phyloP scores from a whole-genome alignment of 192 early-diverging fungal species.

The Podila clonocystis region DNA sequence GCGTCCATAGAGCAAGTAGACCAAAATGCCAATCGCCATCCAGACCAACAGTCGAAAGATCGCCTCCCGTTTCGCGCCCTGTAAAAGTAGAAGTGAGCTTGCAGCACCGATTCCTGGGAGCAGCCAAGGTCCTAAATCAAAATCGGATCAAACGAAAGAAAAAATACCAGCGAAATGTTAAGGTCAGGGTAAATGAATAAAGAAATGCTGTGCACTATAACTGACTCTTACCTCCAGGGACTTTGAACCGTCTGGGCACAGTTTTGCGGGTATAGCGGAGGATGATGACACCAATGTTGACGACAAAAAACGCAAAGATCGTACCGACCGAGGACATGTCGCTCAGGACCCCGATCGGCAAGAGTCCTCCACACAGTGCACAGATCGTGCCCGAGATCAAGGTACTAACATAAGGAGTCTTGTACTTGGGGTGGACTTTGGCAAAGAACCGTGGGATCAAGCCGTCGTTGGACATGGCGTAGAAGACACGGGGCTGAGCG shows the following conservation, averaged over 20 bases:
- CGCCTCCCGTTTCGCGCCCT: slow-evolving; percentile 68
- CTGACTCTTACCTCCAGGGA: slow-evolving; percentile 68
- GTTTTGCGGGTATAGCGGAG: slow-evolving; percentile 80
- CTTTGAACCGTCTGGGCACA: slow-evolving; percentile 71
- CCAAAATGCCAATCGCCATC: slow-evolving; percentile 79
- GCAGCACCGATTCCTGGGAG: slow-evolving; percentile 72
- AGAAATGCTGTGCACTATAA: background rate
- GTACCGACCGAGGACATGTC: slow-evolving; percentile 90
- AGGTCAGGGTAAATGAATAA: background rate
- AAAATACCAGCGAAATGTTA: background rate
- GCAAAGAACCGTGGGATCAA: slow-evolving; percentile 79
- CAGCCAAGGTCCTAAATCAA: slow-evolving; percentile 57
- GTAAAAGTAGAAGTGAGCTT: slow-evolving; percentile 71
- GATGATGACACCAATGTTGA: slow-evolving; percentile 79
- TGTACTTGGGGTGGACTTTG: slow-evolving; percentile 74
- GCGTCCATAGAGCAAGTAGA: slow-evolving; percentile 79
- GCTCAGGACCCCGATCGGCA: slow-evolving; percentile 86
- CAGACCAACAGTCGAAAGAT: slow-evolving; percentile 82
- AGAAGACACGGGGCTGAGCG: slow-evolving; percentile 89
- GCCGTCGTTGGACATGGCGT: slow-evolving; percentile 91
- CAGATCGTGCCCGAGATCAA: slow-evolving; percentile 70
- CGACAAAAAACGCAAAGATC: slow-evolving; percentile 85
- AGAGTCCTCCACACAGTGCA: slow-evolving; percentile 72
- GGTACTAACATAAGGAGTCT: slow-evolving; percentile 82
- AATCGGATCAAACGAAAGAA: slow-evolving; percentile 10